Evolutionary conservation across 345 rosid species (phyloP).

Genomic region (Cochlearia excelsa): DNA sequence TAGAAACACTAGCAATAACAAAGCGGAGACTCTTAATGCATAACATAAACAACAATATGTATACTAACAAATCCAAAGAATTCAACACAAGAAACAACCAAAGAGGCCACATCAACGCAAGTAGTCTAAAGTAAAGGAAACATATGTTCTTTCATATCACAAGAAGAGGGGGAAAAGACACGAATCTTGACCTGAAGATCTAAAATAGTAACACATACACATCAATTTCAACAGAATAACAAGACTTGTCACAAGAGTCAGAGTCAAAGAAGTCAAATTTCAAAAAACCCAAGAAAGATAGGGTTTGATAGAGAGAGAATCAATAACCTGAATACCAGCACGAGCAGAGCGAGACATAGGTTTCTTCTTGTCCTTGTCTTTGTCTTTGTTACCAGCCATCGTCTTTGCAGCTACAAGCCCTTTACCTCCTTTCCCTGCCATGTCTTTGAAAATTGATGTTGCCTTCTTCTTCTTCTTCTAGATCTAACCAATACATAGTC

Average conservation of each 20-base stretch:
- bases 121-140: neutral
- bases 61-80: neutral
- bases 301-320: conserved; percentile 8
- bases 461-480: neutral
- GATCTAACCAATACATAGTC: conserved; percentile 4
- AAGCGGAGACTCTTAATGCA: neutral
- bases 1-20: neutral
- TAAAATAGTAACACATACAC: neutral
- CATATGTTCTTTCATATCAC: neutral
- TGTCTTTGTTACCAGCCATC: conserved; percentile 75
- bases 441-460: conserved; percentile 17
- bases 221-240: neutral
- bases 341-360: conserved; percentile 91
- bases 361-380: conserved; percentile 82
- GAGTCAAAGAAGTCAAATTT: conserved; percentile 9
- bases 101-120: neutral
- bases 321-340: conserved; percentile 84
- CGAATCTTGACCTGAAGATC: neutral
- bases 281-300: neutral
- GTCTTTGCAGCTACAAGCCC: conserved; percentile 82
- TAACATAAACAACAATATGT: neutral
- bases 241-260: neutral
- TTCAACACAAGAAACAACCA: neutral
- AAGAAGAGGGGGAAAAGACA: neutral
- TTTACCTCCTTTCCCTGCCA: conserved; percentile 97